Evolutionary conservation across 2,329 filamentous ascomycete genomes (phyloP), one percentile per base, ranked within the genome.

Genomic region (Penicillium crustosum): DNA sequence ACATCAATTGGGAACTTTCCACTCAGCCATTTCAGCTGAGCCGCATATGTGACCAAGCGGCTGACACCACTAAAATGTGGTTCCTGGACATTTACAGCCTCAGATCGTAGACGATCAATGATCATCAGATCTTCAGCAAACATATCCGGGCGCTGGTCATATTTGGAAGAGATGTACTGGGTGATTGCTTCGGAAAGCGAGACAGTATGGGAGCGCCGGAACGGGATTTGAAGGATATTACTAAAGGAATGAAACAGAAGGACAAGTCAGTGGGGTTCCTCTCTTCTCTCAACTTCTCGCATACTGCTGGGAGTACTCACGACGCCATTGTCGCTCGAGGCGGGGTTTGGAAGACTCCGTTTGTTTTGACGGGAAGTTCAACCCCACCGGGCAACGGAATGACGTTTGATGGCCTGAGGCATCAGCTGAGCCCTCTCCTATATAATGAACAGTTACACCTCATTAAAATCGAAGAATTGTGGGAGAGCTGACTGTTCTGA

Each of bases 61-160:
- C 85, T 88, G 66, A 96, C 84, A 23, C 93, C 93, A 72, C 89
- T 96, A 6, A 85, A 80, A 71, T 99, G 94, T 3, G 94, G 87
- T 72, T 99, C 94, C 59, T 89, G 86, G 2, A 94, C 89, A 73
- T 92, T 91, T 55, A 96, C 82, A n/a, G 94, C 94, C 73, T 95
- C 90, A 61, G 85, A 84, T 6, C 94, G 88, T 57, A 97, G 79
- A 49, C 85, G 81, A 72, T 97, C 92, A 69, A 99, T 92, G 64
- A 89, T 84, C 70, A 93, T 87, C 58, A 96, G 86, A 78, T 99
- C 94, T 63, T 90, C 84, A 62, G 86, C 86, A 77, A 99, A 99
- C 89, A 96, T 96, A 75, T 97, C 92, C 35, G 94, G 93, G 73
- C 96, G 93, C 74, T 99, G 94, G 76, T 97, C 93, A 88, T 97